Evolutionary conservation across 371 early-diverging fungal species (phyloP).

Genomic region (Apophysomyces sp.): DNA sequence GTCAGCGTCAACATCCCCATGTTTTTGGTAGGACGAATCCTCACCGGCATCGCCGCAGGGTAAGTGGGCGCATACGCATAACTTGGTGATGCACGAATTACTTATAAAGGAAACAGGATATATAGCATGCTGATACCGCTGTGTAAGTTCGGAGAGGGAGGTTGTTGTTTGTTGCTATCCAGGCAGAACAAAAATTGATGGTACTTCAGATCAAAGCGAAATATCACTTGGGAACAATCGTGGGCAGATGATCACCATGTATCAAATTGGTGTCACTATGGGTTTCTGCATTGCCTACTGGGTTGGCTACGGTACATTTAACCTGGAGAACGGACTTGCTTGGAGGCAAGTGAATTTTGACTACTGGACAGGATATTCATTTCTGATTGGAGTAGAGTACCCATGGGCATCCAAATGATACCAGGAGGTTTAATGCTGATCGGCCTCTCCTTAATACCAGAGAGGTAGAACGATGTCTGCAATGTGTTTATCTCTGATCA

Average conservation of each 20-base stretch:
- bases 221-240: slow-evolving; percentile 80
- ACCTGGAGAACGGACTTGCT: slow-evolving; percentile 16
- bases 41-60: slow-evolving; percentile 65
- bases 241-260: slow-evolving; percentile 86
- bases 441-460: slow-evolving; percentile 71
- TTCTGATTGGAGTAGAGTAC: slow-evolving; percentile 29
- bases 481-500: not conserved
- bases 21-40: slow-evolving; percentile 72
- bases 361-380: slow-evolving; percentile 18
- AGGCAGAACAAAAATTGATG: not conserved
- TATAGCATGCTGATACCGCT: slow-evolving; percentile 41
- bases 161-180: too few species aligned
- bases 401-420: slow-evolving; percentile 76
- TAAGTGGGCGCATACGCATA: too few species aligned
- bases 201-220: slow-evolving; percentile 73
- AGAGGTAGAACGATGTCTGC: slow-evolving; percentile 15
- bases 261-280: slow-evolving; percentile 87
- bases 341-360: slow-evolving; percentile 42
- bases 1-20: slow-evolving; percentile 44
- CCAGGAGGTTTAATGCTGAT: slow-evolving; percentile 67
- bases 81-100: not conserved
- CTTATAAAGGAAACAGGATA: slow-evolving; percentile 13
- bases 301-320: slow-evolving; percentile 34
- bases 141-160: too few species aligned
- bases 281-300: slow-evolving; percentile 52